Evolutionary conservation across 164 flowering plant genomes (phyloP).

Genomic region (Hamamelis virginiana): DNA sequence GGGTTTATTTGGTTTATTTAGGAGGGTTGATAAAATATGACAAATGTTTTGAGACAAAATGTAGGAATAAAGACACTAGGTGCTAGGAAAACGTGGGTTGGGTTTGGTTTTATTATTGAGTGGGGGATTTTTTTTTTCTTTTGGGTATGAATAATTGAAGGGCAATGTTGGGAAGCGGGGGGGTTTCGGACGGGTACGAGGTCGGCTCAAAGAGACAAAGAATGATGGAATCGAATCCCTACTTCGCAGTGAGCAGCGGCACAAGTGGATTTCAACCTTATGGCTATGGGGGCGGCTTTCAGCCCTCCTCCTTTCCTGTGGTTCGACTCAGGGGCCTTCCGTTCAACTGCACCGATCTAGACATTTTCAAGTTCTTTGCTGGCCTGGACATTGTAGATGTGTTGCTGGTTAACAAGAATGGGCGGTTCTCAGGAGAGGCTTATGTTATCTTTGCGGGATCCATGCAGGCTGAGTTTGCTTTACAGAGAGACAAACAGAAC

Average conservation of each 20-base stretch:
- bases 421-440: slow-evolving; percentile 76
- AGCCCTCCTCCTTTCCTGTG: slow-evolving; percentile 70
- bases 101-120: slow-evolving; percentile 92
- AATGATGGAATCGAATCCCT: slow-evolving; percentile 82
- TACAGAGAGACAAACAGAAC: slow-evolving; percentile 76
- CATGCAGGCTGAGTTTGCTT: slow-evolving; percentile 76
- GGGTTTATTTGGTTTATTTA: slow-evolving; percentile 2
- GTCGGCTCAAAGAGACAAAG: slow-evolving; percentile 88
- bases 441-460: slow-evolving; percentile 74
- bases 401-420: slow-evolving; percentile 67
- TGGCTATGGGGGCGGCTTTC: slow-evolving; percentile 36
- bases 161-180: slow-evolving; percentile 90
- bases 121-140: slow-evolving; percentile 63
- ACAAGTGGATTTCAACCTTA: slow-evolving; percentile 38
- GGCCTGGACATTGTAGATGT: slow-evolving; percentile 88
- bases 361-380: slow-evolving; percentile 85
- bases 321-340: slow-evolving; percentile 93
- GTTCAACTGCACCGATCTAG: slow-evolving; percentile 79
- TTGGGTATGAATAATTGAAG: slow-evolving; percentile 64
- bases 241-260: slow-evolving; percentile 86
- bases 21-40: slow-evolving; percentile 13
- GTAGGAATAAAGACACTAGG: slow-evolving; percentile 27
- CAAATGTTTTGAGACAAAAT: slow-evolving; percentile 16
- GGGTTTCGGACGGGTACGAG: slow-evolving; percentile 81
- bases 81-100: slow-evolving; percentile 57